Base-by-base conservation (phyloP, 305 asterid species). In the Withania somnifera region DNA sequence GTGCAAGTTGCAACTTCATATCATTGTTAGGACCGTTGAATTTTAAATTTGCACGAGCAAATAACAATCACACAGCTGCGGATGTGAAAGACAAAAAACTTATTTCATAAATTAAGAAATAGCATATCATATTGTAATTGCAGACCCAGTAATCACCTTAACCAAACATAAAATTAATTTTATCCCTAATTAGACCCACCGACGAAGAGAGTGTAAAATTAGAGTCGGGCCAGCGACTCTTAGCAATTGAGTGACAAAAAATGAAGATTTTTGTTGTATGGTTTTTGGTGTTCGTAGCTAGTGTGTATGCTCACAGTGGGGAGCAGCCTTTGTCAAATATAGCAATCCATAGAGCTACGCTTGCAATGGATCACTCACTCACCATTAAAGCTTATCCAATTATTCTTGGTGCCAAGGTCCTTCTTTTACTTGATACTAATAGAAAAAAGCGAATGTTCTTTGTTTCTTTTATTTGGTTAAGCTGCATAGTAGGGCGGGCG, bases 301-400 rank as follows among this genome's bases (percentile, higher is more conserved):
- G 34, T 51, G 9, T 79, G 6, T 17, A 82, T 75, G 17, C 81
- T 47, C 86, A 84, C 40, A 22, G 51, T 9, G 98, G 92, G 17
- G 94, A 92, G 58, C 98, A 95, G 84, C 97, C 98, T 63, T 69
- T 95, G 64, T 89, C 98, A 11, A 89, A 90, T 40, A 91, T 95
- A 26, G 94, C 94, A 26, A 88, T 95, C 77, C 92, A 87, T 45
- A 92, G 83, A 80, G 84, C 92, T 64, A 85, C 86, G 60, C 45
- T 88, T 58, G 87, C 95, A 85, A 86, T 92, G 11, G 77, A 79
- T 28, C 80, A 85, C 71, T 89, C 92, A 7, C 87, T 89, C 77
- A 84, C 92, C 86, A 82, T 95, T 85, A 86, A 88, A 88, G 97
- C 91, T 11, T 82, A 84, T 42, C 98, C 98, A 78, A 6, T 20